phyloP scores from a whole-genome alignment of 1,284 basidiomycete genomes.

The Wallemia hederae region DNA sequence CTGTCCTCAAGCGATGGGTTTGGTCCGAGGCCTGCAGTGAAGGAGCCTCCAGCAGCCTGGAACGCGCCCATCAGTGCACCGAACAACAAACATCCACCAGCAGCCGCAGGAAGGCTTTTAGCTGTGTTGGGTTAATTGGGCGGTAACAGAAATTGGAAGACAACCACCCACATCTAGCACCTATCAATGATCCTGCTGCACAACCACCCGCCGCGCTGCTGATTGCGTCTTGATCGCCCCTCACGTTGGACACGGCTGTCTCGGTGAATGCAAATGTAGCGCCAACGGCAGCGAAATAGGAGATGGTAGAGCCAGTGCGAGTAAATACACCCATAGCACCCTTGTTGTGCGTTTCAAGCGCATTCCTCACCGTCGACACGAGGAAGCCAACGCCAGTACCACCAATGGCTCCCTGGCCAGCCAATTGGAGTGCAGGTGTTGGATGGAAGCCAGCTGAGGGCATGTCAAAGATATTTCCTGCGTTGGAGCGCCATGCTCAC shows the following conservation, averaged over 20 bases:
- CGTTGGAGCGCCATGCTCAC: background rate
- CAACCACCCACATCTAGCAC: conserved; percentile 34
- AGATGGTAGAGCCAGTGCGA: conserved; percentile 45
- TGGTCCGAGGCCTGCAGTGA: conserved; percentile 3
- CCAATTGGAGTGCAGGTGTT: background rate
- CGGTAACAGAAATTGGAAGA: background rate
- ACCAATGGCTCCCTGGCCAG: background rate
- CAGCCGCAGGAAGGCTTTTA: conserved; percentile 52
- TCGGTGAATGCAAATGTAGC: conserved; percentile 61
- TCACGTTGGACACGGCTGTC: conserved; percentile 44
- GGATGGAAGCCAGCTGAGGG: background rate
- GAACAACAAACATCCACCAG: conserved; percentile 49
- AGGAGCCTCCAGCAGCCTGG: conserved; percentile 36
- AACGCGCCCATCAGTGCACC: conserved; percentile 55
- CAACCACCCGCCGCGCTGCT: conserved; percentile 71
- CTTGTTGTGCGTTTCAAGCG: conserved; percentile 42
- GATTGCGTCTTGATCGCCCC: conserved; percentile 48
- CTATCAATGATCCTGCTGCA: conserved; percentile 71
- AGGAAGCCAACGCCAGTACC: conserved; percentile 34
- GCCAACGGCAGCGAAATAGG: conserved; percentile 70
- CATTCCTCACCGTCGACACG: conserved; percentile 57
- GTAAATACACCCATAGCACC: conserved; percentile 69
- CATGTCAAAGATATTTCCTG: background rate
- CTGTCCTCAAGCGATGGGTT: background rate
- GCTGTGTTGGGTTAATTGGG: conserved; percentile 21